Base-by-base conservation (phyloP, 352 stramenopile genomes). In the Albugo laibachii region DNA sequence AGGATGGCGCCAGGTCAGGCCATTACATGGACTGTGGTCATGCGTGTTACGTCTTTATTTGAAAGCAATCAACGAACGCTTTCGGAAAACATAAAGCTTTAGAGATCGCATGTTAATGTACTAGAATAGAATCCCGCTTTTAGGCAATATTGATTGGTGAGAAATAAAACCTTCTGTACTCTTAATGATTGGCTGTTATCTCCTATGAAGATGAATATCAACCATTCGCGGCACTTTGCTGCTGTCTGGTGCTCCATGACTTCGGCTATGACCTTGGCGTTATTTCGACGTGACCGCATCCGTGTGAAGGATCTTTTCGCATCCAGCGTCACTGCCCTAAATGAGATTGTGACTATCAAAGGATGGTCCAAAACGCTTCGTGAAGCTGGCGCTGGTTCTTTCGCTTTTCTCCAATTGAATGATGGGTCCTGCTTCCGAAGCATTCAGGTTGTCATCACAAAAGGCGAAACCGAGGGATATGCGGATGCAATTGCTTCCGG, bases 1-100 rank as follows among this genome's bases (percentile, higher is more conserved):
- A 71, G 92, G 44, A 97, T 98, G 67, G 91, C 95, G 40, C 93
- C 94, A 1, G 94, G 94, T 37, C 93, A 98, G 62, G 94, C 92
- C 41, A 98, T 98, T 58, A 98, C 93, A 18, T 98, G 80, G 80
- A 91, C 80, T 0, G 78, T 93, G 24, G 80, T 93, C 51, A 89
- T 84, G 71, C 69, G 66, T 36, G 78, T 91, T 16, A 86, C 74
- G n/a, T 80, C 75, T 43, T 84, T 83, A 53, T 89, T 89, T 24
- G 80, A 93, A 63, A 82, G 24, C 24, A 31, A 31, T 8, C 24
- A 31, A 8, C 24, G 24, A 8, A 31, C 24, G 24, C 24, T 31
- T 10, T 31, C 24, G 24, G 24, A 31, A 31, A 31, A 31, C 24
- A 31, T 31, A 31, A 31, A 31, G 24, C 24, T 31, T 8, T 31